Percentiles rank a stretch among this genome's conserved stretches.
phyloP scores from a whole-genome alignment of 805 yeast genomes.

The Wickerhamomyces rabaulensis region DNA sequence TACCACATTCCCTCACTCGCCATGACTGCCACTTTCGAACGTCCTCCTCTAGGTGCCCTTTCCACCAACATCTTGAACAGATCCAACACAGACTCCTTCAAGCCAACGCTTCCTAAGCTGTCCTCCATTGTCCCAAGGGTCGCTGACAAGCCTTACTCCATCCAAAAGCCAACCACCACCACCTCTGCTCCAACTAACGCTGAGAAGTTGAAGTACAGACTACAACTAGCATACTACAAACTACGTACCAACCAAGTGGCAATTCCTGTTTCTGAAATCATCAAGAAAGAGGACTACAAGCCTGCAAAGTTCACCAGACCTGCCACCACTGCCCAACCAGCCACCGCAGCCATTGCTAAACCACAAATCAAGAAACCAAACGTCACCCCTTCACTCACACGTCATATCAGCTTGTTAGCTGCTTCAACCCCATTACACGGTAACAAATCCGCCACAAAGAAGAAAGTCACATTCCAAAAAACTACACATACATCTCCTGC shows the following conservation, averaged over 20 bases:
- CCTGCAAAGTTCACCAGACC: not conserved
- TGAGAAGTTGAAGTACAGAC: conserved; percentile 38
- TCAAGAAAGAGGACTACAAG: conserved; percentile 11
- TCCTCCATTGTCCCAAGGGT: conserved; percentile 2
- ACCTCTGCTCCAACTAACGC: conserved; percentile 22
- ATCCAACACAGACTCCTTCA: conserved; percentile 8
- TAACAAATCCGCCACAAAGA: conserved; percentile 11
- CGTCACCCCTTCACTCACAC: conserved; percentile 21
- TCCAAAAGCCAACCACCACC: conserved; percentile 3
- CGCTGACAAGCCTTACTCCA: not conserved
- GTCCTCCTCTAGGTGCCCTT: conserved; percentile 16
- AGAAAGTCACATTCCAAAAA: conserved; percentile 16
- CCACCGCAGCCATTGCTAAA: not conserved
- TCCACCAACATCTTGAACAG: conserved; percentile 15
- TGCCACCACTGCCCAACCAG: not conserved
- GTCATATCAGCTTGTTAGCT: conserved; percentile 30
- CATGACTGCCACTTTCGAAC: conserved; percentile 17
- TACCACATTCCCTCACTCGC: not conserved
- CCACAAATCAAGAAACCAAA: not conserved
- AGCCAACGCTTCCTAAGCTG: conserved; percentile 10
- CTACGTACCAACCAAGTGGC: conserved; percentile 42
- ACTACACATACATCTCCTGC: conserved; percentile 7
- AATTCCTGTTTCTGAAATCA: conserved; percentile 27
- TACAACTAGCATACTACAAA: conserved; percentile 49
- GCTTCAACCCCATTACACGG: conserved; percentile 26